Percentiles rank a stretch among this genome's conserved stretches.
Evolutionary conservation across 768 basidiomycete species (phyloP).

Genomic region (Trametes meyenii): DNA sequence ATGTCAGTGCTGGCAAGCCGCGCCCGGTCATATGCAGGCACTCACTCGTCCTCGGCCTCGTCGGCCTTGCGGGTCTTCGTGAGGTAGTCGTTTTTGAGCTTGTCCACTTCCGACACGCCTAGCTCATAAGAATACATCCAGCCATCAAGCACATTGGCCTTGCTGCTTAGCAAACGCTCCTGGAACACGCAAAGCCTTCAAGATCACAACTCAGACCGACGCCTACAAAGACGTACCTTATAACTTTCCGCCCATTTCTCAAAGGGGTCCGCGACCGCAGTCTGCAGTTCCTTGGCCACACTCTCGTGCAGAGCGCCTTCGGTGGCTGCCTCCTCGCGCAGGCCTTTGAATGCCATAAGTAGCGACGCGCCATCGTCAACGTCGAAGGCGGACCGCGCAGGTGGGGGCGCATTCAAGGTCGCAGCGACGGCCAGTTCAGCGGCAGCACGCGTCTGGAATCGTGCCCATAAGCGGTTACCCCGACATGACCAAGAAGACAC

Average conservation of each 20-base stretch:
- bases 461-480: neutral
- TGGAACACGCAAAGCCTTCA: slow-evolving; percentile 30
- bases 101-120: slow-evolving; percentile 45
- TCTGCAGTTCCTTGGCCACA: slow-evolving; percentile 74
- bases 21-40: slow-evolving; percentile 19
- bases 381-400: slow-evolving; percentile 64
- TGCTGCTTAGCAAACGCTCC: slow-evolving; percentile 59
- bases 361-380: slow-evolving; percentile 87
- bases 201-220: neutral
- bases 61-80: slow-evolving; percentile 82
- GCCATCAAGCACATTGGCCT: slow-evolving; percentile 58
- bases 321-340: slow-evolving; percentile 68
- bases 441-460: slow-evolving; percentile 63
- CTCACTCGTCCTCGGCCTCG: slow-evolving; percentile 93
- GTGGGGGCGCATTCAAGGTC: slow-evolving; percentile 53
- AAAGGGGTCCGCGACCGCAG: slow-evolving; percentile 80
- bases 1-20: slow-evolving; percentile 6
- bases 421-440: slow-evolving; percentile 70
- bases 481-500: slow-evolving; percentile 22
- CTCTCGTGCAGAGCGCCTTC: slow-evolving; percentile 78
- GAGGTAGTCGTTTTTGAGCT: slow-evolving; percentile 77
- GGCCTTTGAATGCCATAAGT: slow-evolving; percentile 75
- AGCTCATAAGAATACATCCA: slow-evolving; percentile 76
- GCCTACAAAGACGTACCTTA: slow-evolving; percentile 47
- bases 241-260: slow-evolving; percentile 76